Conservation (phyloP, 202 grass and related monocot species). For the Digitaria exilis region DNA sequence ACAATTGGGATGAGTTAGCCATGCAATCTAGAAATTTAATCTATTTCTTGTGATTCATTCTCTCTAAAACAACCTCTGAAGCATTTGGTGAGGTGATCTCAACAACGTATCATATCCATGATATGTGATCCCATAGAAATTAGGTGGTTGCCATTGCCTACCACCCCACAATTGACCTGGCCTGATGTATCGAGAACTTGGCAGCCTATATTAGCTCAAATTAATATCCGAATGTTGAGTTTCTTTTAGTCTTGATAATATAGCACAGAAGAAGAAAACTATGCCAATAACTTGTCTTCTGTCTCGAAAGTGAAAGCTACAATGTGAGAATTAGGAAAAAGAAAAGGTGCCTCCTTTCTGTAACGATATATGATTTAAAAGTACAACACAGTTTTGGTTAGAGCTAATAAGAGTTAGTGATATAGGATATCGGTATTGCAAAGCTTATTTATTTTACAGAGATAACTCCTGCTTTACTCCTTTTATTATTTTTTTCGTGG, state of each 20-base stretch:
- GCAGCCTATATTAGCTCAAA: slow-evolving; percentile 24
- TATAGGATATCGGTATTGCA: slow-evolving; percentile 1
- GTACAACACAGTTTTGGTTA: neutral
- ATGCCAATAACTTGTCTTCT: neutral
- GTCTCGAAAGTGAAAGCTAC: neutral
- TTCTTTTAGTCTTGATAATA: neutral
- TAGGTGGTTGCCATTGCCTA: slow-evolving; percentile 6
- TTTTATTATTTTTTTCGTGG: neutral
- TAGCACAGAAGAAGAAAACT: neutral
- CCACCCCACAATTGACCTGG: neutral
- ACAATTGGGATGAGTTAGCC: neutral
- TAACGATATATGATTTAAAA: neutral
- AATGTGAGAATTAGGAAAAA: neutral
- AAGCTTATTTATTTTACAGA: neutral
- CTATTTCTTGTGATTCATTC: neutral
- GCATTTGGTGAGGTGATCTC: slow-evolving; percentile 14
- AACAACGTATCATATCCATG: slow-evolving; percentile 10
- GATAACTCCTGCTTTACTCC: too few species aligned
- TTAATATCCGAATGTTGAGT: slow-evolving; percentile 20
- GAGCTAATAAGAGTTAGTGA: neutral
- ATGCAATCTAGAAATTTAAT: neutral
- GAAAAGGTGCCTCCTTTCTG: neutral
- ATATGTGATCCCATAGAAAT: slow-evolving; percentile 15
- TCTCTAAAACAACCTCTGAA: neutral
- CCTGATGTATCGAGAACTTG: slow-evolving; percentile 16